Base-by-base conservation (phyloP, 2,329 filamentous ascomycete genomes). In the Colletotrichum paranaense region DNA sequence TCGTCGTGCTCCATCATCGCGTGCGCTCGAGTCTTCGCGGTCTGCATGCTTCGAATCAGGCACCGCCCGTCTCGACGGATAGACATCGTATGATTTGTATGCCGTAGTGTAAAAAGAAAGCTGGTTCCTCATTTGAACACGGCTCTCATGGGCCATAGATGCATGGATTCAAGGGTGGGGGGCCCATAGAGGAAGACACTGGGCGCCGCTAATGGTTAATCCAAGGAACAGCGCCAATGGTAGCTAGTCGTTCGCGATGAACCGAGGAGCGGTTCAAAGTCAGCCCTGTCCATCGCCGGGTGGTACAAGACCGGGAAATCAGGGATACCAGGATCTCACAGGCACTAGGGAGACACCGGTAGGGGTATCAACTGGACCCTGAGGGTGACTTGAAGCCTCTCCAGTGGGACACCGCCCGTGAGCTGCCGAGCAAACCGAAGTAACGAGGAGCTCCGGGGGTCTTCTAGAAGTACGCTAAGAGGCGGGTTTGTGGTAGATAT, bases 31-130 rank as follows among this genome's bases (percentile, higher is more conserved):
- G 32, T 55, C n/a, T 42, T 63, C 65, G 42, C 52, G 46, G 22
- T 38, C 52, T 35, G 24, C 42, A 30, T 55, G 46, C 35, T 62
- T 70, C 26, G 55, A 57, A 57, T 30, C 46, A 65, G 70, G 60
- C 67, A 57, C 67, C 46, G 60, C 66, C 49, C 46, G 55, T 70
- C 67, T 70, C 55, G 67, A 70, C 49, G 67, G 60, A 60, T 59
- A 52, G 35, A 64, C 60, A 73, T 73, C 70, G 70, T 73, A 73
- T 70, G 70, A 73, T 73, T 60, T 65, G 62, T 70, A 49, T 62
- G 32, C 46, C 55, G 55, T 70, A 70, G 55, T 70, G 32, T 46
- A 64, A 65, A 52, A 70, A 65, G 66, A 60, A 73, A 73, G 67
- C 60, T 46, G 67, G 55, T 62, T 55, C 59, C 67, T 55, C 70